Percentiles rank a stretch among this genome's conserved stretches.
phyloP scores from a whole-genome alignment of 176 grass and related monocot genomes.

The Cenchrus fungigraminus region DNA sequence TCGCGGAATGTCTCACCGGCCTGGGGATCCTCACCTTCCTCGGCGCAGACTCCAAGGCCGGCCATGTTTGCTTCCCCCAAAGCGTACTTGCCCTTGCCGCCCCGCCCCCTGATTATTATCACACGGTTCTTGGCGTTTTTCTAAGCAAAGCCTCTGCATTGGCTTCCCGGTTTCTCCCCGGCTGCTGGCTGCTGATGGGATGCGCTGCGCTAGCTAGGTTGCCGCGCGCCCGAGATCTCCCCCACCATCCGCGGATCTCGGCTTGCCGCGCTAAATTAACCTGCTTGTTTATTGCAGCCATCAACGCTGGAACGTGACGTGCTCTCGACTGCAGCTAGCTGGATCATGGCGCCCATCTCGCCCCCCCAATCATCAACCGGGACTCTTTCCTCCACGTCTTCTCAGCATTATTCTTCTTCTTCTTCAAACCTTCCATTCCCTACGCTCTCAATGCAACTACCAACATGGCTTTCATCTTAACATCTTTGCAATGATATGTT shows the following conservation, averaged over 20 bases:
- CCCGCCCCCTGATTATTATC: background rate
- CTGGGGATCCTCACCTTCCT: constrained; percentile 51
- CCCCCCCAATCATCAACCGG: background rate
- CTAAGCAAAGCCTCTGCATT: background rate
- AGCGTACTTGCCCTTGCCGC: background rate
- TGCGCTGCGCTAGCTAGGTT: constrained; percentile 4
- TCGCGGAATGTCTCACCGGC: constrained; percentile 54
- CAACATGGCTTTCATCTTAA: background rate
- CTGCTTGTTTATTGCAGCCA: constrained; percentile 37
- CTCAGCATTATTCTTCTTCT: background rate
- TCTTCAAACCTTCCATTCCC: background rate
- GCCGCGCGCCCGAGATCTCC: constrained; percentile 27
- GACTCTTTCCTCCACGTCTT: background rate
- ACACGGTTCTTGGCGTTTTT: background rate
- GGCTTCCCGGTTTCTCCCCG: background rate
- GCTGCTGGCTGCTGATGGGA: background rate
- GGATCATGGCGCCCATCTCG: constrained; percentile 30
- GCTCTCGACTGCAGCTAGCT: constrained; percentile 7
- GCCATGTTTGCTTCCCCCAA: constrained; percentile 27
- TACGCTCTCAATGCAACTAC: no score
- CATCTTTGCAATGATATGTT: background rate
- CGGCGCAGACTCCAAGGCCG: constrained; percentile 13
- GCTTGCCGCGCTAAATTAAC: constrained; percentile 23
- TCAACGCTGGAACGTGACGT: constrained; percentile 23
- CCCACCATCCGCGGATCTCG: constrained; percentile 53